phyloP scores from a whole-genome alignment of 2,329 filamentous ascomycete genomes.

The Aspergillus neotritici region DNA sequence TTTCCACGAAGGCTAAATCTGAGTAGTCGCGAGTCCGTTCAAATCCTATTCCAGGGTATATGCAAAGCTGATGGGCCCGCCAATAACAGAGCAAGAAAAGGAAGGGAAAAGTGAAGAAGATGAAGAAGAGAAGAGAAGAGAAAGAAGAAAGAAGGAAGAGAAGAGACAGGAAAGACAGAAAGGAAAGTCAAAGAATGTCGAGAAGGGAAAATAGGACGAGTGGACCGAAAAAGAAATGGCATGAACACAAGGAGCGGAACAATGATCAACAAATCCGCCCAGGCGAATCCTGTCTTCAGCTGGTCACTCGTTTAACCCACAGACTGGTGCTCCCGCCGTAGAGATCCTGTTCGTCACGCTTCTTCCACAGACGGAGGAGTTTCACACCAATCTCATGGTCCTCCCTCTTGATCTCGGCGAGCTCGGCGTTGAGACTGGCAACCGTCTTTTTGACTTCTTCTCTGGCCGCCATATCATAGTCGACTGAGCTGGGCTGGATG shows the following conservation, averaged over 20 bases:
- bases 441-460: slow-evolving; percentile 59
- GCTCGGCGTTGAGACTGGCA: slow-evolving; percentile 58
- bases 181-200: slow-evolving; percentile 14
- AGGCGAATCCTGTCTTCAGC: slow-evolving; percentile 34
- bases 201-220: slow-evolving; percentile 14
- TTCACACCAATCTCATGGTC: slow-evolving; percentile 74
- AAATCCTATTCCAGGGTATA: slow-evolving; percentile 9
- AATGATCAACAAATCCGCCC: slow-evolving; percentile 9
- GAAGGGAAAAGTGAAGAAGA: slow-evolving; percentile 4
- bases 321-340: slow-evolving; percentile 53
- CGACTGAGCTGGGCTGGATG: slow-evolving; percentile 63
- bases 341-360: slow-evolving; percentile 58
- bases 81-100: slow-evolving; percentile 5
- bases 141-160: slow-evolving; percentile 14
- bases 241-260: slow-evolving; percentile 12
- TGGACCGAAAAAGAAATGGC: slow-evolving; percentile 23
- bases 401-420: slow-evolving; percentile 67
- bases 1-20: neutral
- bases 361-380: slow-evolving; percentile 68
- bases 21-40: slow-evolving; percentile 6
- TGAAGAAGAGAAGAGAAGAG: slow-evolving; percentile 10
- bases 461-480: slow-evolving; percentile 58
- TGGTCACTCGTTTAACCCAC: slow-evolving; percentile 74
- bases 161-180: slow-evolving; percentile 10
- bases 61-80: slow-evolving; percentile 5